Base-by-base conservation (phyloP, 768 basidiomycete genomes). In the Harrya chromipes region DNA sequence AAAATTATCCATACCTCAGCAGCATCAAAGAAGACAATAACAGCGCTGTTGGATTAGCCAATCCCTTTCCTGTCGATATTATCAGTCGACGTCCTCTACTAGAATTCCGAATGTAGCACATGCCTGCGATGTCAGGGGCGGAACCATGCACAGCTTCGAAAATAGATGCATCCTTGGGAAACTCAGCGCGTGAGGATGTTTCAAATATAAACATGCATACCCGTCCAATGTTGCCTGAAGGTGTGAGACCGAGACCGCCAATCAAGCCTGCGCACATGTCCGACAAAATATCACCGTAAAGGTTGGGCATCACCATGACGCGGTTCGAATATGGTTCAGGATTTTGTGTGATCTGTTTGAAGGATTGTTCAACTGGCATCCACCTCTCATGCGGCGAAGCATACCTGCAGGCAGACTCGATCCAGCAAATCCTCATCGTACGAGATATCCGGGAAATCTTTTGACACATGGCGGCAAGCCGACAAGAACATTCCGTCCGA, bases 271-370 rank as follows among this genome's bases (percentile, higher is more conserved):
- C 97, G 59, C 93, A 95, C 88, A 99, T 94, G 69, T 99, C 94
- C 41, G 94, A 97, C 56, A 97, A 74, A 65, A 97, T 97, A 69
- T 94, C 94, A 65, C 88, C 91, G 61, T 91, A 94, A 53, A 99
- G 74, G 77, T 99, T 99, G 46, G 97, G 97, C 94, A 98, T 98
- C 58, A 99, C 97, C 95, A 99, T 98, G 56, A 99, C 95, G 43
- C 93, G 87, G 73, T 97, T 94, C 33, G 90, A 80, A 74, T 84
- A 99, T 7, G 97, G 97, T 60, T 71, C 76, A 20, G 97, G 97
- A 72, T 99, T 94, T 66, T 90, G 88, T 27, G 92, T 90, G 62
- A 98, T 80, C 85, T 93, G 59, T 37, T 34, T 16, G 9, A 43
- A 8, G 14, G n/a, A 38, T 60, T n/a, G 39, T 12, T 27, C 36